Evolutionary conservation across 768 basidiomycete species (phyloP).

Genomic region (Hypholoma fasciculare): DNA sequence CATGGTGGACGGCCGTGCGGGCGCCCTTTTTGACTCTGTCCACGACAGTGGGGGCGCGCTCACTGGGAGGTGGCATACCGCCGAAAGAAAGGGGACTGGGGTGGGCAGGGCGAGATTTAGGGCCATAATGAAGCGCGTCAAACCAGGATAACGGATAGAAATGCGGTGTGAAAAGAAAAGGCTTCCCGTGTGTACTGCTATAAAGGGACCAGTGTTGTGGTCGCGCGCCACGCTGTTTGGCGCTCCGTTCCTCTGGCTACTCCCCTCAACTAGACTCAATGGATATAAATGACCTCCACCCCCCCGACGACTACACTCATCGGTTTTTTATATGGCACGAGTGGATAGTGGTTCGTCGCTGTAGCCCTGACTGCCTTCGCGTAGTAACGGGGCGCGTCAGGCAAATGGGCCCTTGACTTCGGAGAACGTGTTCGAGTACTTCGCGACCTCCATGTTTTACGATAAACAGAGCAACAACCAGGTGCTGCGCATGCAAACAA

Average conservation of each 20-base stretch:
- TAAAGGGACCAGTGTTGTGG: slow-evolving; percentile 19
- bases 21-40: slow-evolving; percentile 10
- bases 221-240: slow-evolving; percentile 12
- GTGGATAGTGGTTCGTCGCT: slow-evolving; percentile 67
- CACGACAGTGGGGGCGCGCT: slow-evolving; percentile 6
- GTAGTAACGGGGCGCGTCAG: slow-evolving; percentile 29
- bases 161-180: slow-evolving; percentile 25
- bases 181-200: slow-evolving; percentile 33
- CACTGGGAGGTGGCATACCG: slow-evolving; percentile 18
- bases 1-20: slow-evolving; percentile 42
- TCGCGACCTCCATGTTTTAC: slow-evolving; percentile 89
- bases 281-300: slow-evolving; percentile 68
- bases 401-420: slow-evolving; percentile 76
- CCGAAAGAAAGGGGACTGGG: slow-evolving; percentile 17
- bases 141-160: slow-evolving; percentile 33
- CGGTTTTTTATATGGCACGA: slow-evolving; percentile 91
- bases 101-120: slow-evolving; percentile 12
- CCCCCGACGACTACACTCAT: slow-evolving; percentile 78
- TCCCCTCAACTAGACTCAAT: slow-evolving; percentile 21
- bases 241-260: slow-evolving; percentile 23
- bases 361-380: background rate
- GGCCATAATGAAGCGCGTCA: slow-evolving; percentile 30
- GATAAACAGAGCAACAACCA: slow-evolving; percentile 95
- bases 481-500: slow-evolving; percentile 90
- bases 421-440: slow-evolving; percentile 88